phyloP scores from a whole-genome alignment of 768 basidiomycete genomes.

The Favolaschia claudopus region DNA sequence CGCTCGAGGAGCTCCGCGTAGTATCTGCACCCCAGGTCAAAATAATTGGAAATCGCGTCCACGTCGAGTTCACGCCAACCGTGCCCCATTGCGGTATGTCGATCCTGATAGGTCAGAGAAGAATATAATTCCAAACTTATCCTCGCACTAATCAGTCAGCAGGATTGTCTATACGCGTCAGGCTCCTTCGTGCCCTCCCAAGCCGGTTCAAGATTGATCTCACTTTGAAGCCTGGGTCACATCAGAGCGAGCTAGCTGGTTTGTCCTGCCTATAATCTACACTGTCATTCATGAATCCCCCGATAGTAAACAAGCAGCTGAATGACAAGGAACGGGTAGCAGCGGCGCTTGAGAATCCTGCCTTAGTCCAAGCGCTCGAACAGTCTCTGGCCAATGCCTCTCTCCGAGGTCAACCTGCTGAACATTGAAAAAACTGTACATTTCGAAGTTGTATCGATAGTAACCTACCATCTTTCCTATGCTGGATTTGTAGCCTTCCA shows the following conservation, averaged over 20 bases:
- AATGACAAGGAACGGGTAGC: constrained; percentile 99
- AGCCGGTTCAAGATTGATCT: constrained; percentile 96
- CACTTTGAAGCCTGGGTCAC: constrained; percentile 90
- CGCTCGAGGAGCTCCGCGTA: constrained; percentile 93
- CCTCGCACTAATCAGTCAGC: background rate
- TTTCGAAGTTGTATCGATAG: too few species aligned
- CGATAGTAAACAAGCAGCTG: constrained; percentile 93
- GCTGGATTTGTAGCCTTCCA: too few species aligned
- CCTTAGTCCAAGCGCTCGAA: constrained; percentile 87
- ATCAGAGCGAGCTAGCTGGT: constrained; percentile 94
- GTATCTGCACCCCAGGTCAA: constrained; percentile 89
- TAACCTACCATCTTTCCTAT: too few species aligned
- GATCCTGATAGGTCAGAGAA: constrained; percentile 91
- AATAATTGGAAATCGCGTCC: constrained; percentile 65
- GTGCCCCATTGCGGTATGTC: constrained; percentile 99
- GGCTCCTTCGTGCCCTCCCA: constrained; percentile 88
- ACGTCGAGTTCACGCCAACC: constrained; percentile 95
- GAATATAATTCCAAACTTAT: constrained; percentile 25
- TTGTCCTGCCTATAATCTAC: constrained; percentile 31
- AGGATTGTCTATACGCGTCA: constrained; percentile 96
- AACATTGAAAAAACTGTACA: too few species aligned
- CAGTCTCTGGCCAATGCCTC: constrained; percentile 54
- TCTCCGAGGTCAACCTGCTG: constrained; percentile 35
- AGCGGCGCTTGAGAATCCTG: constrained; percentile 92
- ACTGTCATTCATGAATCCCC: background rate